Percentiles rank a stretch among this genome's conserved stretches.
These are phyloP conservation scores for Clohesyomyces aquaticus DNA, from an alignment of 495 filamentous ascomycete genomes.

Conservation along the genomic window DNA sequence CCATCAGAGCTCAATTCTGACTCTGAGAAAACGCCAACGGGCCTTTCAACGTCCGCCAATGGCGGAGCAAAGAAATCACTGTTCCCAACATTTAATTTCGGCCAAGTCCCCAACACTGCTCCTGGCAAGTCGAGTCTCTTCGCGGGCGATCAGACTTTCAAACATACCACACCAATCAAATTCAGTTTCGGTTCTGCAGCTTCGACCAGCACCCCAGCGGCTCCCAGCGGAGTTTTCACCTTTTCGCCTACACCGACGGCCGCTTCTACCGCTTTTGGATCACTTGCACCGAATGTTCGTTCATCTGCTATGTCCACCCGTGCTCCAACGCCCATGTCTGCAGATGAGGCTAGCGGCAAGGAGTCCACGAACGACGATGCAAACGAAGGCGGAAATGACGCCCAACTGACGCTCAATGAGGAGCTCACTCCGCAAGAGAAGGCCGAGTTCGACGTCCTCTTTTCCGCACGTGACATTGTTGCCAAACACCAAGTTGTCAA, in stretches of 20 bases:
- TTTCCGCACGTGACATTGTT: slow-evolving; percentile 3
- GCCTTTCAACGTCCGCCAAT: background rate
- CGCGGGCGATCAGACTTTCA: slow-evolving; percentile 33
- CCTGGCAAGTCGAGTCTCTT: slow-evolving; percentile 6
- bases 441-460: slow-evolving; percentile 22
- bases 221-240: slow-evolving; percentile 3
- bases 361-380: slow-evolving; percentile 10
- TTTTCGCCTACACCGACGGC: background rate
- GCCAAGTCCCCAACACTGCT: slow-evolving; percentile 6
- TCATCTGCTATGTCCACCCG: slow-evolving; percentile 23
- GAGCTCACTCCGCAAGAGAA: slow-evolving; percentile 20
- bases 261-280: background rate
- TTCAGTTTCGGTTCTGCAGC: slow-evolving; percentile 15
- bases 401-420: slow-evolving; percentile 2
- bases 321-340: slow-evolving; percentile 24
- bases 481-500: slow-evolving; percentile 15
- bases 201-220: background rate
- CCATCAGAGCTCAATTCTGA: background rate
- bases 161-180: slow-evolving; percentile 25
- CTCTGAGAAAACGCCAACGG: background rate
- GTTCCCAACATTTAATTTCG: slow-evolving; percentile 22
- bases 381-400: slow-evolving; percentile 5
- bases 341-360: slow-evolving; percentile 14
- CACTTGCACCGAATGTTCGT: background rate
- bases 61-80: background rate